A percentile compares a stretch with the other conserved stretches of the same genome.
phyloP scores from a whole-genome alignment of 2,329 filamentous ascomycete species.

The Xylariomycetidae sp. region DNA sequence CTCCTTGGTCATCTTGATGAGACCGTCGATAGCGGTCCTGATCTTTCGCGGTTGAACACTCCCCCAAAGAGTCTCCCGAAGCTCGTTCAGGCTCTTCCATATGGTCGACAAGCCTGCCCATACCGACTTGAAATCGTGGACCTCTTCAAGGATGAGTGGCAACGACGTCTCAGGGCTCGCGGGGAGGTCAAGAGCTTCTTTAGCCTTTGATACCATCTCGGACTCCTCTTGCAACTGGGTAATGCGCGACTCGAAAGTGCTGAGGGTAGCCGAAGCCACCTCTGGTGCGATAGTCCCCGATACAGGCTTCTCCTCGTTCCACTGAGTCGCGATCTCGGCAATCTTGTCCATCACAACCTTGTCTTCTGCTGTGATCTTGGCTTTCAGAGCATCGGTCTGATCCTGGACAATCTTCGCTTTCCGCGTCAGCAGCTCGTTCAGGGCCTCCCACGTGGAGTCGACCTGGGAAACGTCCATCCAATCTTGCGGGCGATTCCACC shows the following conservation, averaged over 20 bases:
- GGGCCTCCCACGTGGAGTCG: constrained; percentile 88
- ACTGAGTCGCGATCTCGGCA: constrained; percentile 74
- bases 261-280: constrained; percentile 77
- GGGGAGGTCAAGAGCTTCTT: constrained; percentile 90
- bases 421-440: constrained; percentile 86
- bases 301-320: constrained; percentile 96
- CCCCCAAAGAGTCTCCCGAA: constrained; percentile 88
- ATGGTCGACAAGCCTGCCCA: constrained; percentile 95
- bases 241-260: constrained; percentile 78
- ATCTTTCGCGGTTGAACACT: constrained; percentile 94
- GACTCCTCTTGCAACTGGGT: constrained; percentile 81
- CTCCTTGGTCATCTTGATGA: constrained; percentile 97
- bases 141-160: constrained; percentile 83
- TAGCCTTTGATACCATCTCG: constrained; percentile 92
- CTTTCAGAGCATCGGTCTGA: constrained; percentile 88
- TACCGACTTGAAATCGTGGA: constrained; percentile 97
- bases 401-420: constrained; percentile 96
- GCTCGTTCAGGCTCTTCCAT: constrained; percentile 92
- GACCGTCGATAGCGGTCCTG: constrained; percentile 77
- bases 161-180: constrained; percentile 76
- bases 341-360: constrained; percentile 88
- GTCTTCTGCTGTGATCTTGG: constrained; percentile 93
- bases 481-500: constrained; percentile 88
- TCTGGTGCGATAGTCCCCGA: constrained; percentile 91
- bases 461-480: constrained; percentile 97